Evolutionary conservation across 306 rosid species (phyloP), one percentile per base, ranked within the genome.

Genomic region (Sicyos edulis): DNA sequence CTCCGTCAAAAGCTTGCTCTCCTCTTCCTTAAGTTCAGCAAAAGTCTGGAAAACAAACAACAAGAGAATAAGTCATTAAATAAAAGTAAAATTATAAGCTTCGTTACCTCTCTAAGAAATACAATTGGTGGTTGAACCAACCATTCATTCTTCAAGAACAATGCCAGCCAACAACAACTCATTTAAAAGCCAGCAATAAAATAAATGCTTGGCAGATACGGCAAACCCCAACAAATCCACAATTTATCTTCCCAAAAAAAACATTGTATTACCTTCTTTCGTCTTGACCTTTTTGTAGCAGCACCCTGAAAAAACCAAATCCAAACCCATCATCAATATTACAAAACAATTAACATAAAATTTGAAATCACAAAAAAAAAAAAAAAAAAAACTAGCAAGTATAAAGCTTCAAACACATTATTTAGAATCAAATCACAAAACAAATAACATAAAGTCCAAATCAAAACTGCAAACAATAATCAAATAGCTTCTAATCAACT

Each of bases 11-110:
- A 93, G 85, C 24, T 87, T 80, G 78, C 66, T 77, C 77, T 90
- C 97, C 86, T 85, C 91, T 77, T 92, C 96, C 76, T 88, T 87
- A 9, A 90, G 88, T 82, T 92, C 91, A 45, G 91, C 87, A 78
- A 82, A 82, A 8, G 91, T 85, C 98, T 92, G 24, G 15, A 50
- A 50, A 13, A 47, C 29, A 67, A 20, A 44, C 0, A 65, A 26
- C 0, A 65, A 26, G 73, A 50, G 73, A 47, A 49, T 13, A 22
- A 22, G 1, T 45, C 57, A 68, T 68, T 8, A 68, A 67, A 68
- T 50, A 8, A 21, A 15, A 49, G 21, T 24, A 67, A 22, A 47
- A 21, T 13, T 26, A 26, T 26, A 49, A 45, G 19, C 29, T 9
- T 17, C 47, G 76, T 29, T 61, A 32, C 17, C 7, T 34, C 59